phyloP scores from a whole-genome alignment of 129 eudicot genomes.

The Calendula officinalis region DNA sequence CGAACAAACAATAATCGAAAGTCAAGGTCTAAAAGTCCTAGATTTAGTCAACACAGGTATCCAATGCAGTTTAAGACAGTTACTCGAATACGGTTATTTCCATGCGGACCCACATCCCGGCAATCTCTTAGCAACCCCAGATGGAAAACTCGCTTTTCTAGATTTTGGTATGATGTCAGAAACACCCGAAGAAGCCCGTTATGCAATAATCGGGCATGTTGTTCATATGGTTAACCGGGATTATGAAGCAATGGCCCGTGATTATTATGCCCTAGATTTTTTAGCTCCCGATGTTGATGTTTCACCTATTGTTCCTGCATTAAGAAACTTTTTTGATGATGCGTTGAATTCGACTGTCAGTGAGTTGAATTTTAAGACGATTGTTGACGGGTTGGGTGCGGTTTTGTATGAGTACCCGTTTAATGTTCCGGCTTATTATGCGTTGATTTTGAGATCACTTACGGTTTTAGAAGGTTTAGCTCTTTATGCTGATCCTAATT shows the following conservation, averaged over 20 bases:
- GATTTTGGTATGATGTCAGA: conserved; percentile 99
- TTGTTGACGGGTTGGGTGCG: conserved; percentile 90
- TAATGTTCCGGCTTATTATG: conserved; percentile 93
- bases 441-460: conserved; percentile 90
- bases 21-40: conserved; percentile 86
- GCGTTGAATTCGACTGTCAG: conserved; percentile 89
- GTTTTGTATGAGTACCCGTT: conserved; percentile 90
- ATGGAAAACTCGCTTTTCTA: conserved; percentile 94
- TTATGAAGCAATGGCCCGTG: conserved; percentile 99
- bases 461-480: conserved; percentile 99
- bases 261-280: conserved; percentile 84
- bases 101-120: conserved; percentile 99
- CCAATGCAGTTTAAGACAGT: conserved; percentile 92
- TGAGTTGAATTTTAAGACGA: conserved; percentile 88
- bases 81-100: conserved; percentile 93
- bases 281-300: conserved; percentile 88
- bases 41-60: conserved; percentile 90
- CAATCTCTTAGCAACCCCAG: conserved; percentile 87
- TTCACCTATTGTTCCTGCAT: conserved; percentile 90
- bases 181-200: conserved; percentile 92
- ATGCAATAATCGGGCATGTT: conserved; percentile 97
- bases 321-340: conserved; percentile 83
- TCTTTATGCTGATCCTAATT: conserved; percentile 88
- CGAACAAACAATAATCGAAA: conserved; percentile 84
- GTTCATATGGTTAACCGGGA: conserved; percentile 98